These are phyloP conservation scores for Aurantiochytrium sp. DNA, from an alignment of 108 stramenopile genomes.

Conservation along the genomic window DNA sequence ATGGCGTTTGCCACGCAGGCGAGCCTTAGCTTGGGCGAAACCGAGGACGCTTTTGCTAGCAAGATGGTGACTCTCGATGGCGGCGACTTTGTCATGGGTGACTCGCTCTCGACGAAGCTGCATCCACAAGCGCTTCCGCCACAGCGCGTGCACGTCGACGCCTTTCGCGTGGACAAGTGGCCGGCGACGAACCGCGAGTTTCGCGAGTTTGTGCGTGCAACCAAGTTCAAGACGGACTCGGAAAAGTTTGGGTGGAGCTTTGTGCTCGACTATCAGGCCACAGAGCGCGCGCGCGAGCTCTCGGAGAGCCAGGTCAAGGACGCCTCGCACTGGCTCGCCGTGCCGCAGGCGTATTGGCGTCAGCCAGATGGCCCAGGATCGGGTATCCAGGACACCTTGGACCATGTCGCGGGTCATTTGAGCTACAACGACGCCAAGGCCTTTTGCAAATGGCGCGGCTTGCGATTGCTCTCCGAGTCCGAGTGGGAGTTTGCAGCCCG, in stretches of 20 bases:
- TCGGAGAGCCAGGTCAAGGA: background rate
- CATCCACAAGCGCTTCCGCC: background rate
- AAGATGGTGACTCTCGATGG: background rate
- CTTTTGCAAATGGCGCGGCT: constrained; percentile 80
- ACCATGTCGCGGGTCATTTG: constrained; percentile 84
- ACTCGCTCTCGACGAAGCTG: background rate
- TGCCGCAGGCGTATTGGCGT: constrained; percentile 81
- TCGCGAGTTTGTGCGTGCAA: constrained; percentile 29
- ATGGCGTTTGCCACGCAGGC: background rate
- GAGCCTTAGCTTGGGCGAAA: too few species aligned
- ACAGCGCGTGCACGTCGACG: background rate
- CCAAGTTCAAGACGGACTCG: constrained; percentile 79
- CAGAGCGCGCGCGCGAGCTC: background rate
- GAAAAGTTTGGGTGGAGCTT: constrained; percentile 89
- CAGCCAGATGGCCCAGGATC: constrained; percentile 75
- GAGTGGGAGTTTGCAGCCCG: constrained; percentile 87
- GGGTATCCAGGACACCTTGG: constrained; percentile 47
- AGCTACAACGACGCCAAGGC: constrained; percentile 84
- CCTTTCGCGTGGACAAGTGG: constrained; percentile 31
- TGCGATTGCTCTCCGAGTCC: constrained; percentile 73
- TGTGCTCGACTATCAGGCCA: constrained; percentile 59
- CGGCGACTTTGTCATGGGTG: background rate
- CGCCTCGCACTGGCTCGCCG: constrained; percentile 70
- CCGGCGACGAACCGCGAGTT: constrained; percentile 38
- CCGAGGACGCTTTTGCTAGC: background rate